Evolutionary conservation across 441 rosid species (phyloP).

Genomic region (Adansonia gregorii): DNA sequence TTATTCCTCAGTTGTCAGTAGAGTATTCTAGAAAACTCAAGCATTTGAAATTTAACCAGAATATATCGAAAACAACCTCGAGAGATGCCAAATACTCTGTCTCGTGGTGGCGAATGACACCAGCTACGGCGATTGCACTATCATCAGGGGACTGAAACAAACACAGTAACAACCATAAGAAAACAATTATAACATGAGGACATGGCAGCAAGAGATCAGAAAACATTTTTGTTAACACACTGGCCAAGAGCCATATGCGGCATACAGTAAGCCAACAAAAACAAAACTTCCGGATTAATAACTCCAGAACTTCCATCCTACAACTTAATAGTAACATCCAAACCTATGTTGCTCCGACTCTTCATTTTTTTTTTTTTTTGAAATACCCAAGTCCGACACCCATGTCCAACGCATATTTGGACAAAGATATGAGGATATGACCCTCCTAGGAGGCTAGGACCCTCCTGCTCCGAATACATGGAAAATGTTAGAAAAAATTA

Average conservation of each 20-base stretch:
- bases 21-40: conserved; percentile 18
- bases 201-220: background rate
- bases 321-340: background rate
- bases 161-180: conserved; percentile 16
- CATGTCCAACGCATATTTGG: no score
- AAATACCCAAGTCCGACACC: no score
- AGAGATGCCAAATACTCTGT: conserved; percentile 84
- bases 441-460: no score
- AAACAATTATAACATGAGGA: background rate
- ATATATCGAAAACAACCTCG: conserved; percentile 56
- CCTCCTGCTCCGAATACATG: no score
- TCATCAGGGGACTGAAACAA: conserved; percentile 82
- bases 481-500: no score
- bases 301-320: conserved; percentile 9
- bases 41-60: conserved; percentile 13
- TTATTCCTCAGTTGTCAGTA: conserved; percentile 25
- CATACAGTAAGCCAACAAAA: background rate
- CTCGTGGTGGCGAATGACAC: conserved; percentile 82
- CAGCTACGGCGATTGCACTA: conserved; percentile 63
- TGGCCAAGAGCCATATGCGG: background rate
- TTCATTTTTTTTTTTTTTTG: no score
- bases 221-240: background rate
- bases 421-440: no score
- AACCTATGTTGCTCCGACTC: no score
- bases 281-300: background rate